A percentile compares a stretch with the other conserved stretches of the same genome.
Conservation (phyloP, 2,329 filamentous ascomycete genomes). For the Coleophoma crateriformis region DNA sequence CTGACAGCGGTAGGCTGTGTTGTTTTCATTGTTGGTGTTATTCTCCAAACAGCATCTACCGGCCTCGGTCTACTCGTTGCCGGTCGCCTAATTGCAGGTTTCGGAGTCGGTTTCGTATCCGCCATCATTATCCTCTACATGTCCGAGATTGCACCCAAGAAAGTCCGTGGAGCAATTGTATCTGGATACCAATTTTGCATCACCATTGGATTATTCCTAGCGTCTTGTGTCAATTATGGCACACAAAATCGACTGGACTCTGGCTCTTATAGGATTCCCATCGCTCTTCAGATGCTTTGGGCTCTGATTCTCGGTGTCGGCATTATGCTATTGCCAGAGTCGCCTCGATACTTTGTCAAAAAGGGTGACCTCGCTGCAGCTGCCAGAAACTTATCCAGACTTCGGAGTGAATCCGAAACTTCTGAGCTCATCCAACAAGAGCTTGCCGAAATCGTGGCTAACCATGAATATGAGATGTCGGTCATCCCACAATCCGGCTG, state of each 20-base stretch:
- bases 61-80: conserved; percentile 59
- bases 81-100: conserved; percentile 69
- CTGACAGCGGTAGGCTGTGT: conserved; percentile 45
- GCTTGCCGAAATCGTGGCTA: conserved; percentile 81
- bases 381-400: conserved; percentile 52
- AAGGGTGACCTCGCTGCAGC: conserved; percentile 64
- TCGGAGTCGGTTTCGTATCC: conserved; percentile 77
- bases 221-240: conserved; percentile 68
- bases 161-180: conserved; percentile 75
- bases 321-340: conserved; percentile 75
- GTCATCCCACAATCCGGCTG: conserved; percentile 61
- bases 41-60: conserved; percentile 56
- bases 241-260: conserved; percentile 57
- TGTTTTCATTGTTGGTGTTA: conserved; percentile 64
- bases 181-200: conserved; percentile 80
- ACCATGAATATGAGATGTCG: conserved; percentile 77
- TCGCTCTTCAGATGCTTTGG: conserved; percentile 76
- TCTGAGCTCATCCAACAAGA: conserved; percentile 75
- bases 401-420: conserved; percentile 69
- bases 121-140: conserved; percentile 82
- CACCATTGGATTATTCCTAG: conserved; percentile 72
- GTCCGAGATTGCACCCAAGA: conserved; percentile 52
- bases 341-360: conserved; percentile 81
- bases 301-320: conserved; percentile 68
- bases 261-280: conserved; percentile 73